phyloP scores from a whole-genome alignment of 805 yeast species.

The Metschnikowia drakensbergensis region DNA sequence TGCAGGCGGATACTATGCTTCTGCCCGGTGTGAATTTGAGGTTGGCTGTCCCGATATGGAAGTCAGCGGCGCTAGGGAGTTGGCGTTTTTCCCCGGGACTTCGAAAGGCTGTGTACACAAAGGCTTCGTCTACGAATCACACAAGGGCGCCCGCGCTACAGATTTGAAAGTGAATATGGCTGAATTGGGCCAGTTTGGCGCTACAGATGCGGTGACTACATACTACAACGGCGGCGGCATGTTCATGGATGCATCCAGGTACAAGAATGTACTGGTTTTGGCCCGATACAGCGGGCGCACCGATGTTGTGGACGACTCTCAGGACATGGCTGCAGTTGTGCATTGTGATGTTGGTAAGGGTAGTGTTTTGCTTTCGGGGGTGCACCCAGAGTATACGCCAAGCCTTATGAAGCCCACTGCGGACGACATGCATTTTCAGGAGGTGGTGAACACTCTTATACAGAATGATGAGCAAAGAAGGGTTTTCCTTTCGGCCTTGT shows the following conservation, averaged over 20 bases:
- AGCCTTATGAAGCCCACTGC: constrained; percentile 39
- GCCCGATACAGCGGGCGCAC: constrained; percentile 60
- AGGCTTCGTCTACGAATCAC: constrained; percentile 79
- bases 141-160: constrained; percentile 68
- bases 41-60: constrained; percentile 67
- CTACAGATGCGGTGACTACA: constrained; percentile 24
- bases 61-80: constrained; percentile 82
- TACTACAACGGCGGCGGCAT: constrained; percentile 91
- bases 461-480: constrained; percentile 47
- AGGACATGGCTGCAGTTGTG: constrained; percentile 65
- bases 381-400: constrained; percentile 86
- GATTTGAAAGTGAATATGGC: constrained; percentile 37
- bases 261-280: constrained; percentile 60
- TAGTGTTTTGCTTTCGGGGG: constrained; percentile 69
- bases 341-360: constrained; percentile 70
- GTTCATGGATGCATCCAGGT: constrained; percentile 69
- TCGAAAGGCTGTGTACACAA: constrained; percentile 76
- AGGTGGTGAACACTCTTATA: constrained; percentile 34
- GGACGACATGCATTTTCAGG: constrained; percentile 23
- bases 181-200: constrained; percentile 18
- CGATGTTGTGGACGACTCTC: constrained; percentile 44
- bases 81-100: constrained; percentile 76
- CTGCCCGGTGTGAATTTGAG: constrained; percentile 77
- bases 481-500: constrained; percentile 52
- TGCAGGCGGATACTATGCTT: constrained; percentile 90